Evolutionary conservation across 2,329 filamentous ascomycete species (phyloP), one percentile per base, ranked within the genome.

Genomic region (Cadophora sp.): DNA sequence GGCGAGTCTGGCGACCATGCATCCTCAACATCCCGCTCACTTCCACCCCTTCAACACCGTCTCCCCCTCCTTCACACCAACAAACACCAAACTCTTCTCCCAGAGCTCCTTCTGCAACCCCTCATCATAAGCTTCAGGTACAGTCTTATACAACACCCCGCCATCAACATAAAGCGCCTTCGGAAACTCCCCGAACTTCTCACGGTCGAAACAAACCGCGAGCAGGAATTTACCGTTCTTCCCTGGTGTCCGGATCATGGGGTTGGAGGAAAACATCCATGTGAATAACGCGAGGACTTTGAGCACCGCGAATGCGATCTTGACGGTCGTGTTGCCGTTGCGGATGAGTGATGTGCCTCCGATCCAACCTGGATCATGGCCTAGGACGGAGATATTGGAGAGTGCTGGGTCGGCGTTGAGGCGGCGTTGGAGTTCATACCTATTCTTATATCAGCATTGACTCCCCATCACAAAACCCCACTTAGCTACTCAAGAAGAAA

Each of bases 341-440:
- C 69, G 65, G 45, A 77, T 64, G 18, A 75, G 11, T 45, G 64
- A 59, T 76, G 82, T 81, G 13, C 70, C 74, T 3, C 51, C 41
- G n/a, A 64, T 48, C 62, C 51, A 48, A 53, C 80, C 80, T 0
- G 80, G 80, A 55, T 82, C 80, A 14, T 81, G 66, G 5, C 78
- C 78, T 2, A 80, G 66, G 47, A 81, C 72, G 22, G 74, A 75
- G 62, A 82, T 75, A 16, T 77, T 75, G 47, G 70, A 76, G 7
- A 81, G 72, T 5, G 65, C 62, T 2, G 77, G 77, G 60, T 81
- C 79, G 18, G 36, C 9, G 41, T 67, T 47, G 8, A 69, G 53
- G 16, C 68, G 70, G 18, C 24, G 53, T 47, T 66, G 63, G 22
- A 70, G 63, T 48, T 69, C 68, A 20, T 66, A 41, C 62, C 47